Base-by-base conservation (phyloP, 2,329 filamentous ascomycete species). In the Colletotrichum sp. region DNA sequence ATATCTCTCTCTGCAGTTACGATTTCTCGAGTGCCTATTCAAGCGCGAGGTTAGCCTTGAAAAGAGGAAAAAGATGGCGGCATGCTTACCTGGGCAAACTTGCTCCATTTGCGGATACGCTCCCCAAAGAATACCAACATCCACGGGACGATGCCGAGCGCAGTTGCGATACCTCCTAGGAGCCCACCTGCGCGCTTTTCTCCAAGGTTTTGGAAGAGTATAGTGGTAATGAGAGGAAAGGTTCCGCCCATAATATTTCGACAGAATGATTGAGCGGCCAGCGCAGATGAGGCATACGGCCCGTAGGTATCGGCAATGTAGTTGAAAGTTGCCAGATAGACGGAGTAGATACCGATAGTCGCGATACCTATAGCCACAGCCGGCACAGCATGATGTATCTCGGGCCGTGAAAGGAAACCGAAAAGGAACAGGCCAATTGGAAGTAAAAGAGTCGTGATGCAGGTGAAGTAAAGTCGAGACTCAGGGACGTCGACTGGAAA, bases 381-480 rank as follows among this genome's bases (percentile, higher is more conserved):
- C 55, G 55, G 55, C 55, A 59, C 24, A 18, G 55, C 26, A 26
- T 59, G 55, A 18, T 59, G 55, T 28, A 59, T 18, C 9, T 59
- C 55, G 2, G 55, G 55, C 24, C 21, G 21, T 8, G 26, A 28
- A 28, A 28, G 55, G 21, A 28, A 28, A 2, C 55, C 55, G 24
- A 59, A 59, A 9, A 26, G 24, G 24, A 59, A 59, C 7, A 59
- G 16, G 1, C 55, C 15, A 18, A 28, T 7, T 26, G 55, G 26
- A 26, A 59, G 26, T 10, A 59, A 28, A 26, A 59, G 55, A 26
- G 26, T 26, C 16, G 24, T 59, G 2, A 59, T 18, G 24, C 55
- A 59, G 52, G 55, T 59, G 55, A 59, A 59, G 26, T 59, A 59
- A 28, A 59, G 55, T 59, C 55, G 13, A 10, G 21, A 28, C 26